These are phyloP conservation scores for Linderina pennispora DNA, from an alignment of 192 early-diverging fungal genomes.

Conservation along the genomic window DNA sequence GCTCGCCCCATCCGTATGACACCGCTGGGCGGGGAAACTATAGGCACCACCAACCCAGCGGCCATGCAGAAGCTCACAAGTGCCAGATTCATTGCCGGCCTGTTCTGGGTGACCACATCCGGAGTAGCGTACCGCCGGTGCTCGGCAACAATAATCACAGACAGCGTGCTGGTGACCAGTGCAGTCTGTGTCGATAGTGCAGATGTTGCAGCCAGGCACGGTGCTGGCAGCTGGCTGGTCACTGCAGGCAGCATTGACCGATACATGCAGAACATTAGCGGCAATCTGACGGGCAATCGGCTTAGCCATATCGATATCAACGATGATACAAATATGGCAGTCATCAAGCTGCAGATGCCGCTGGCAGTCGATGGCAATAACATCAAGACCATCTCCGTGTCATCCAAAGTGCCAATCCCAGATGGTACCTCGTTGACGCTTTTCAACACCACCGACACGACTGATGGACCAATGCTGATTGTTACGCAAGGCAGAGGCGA, in stretches of 20 bases:
- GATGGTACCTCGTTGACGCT: slow-evolving; percentile 11
- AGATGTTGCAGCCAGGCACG: slow-evolving; percentile 14
- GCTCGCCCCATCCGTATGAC: no score
- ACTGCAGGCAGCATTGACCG: slow-evolving; percentile 19
- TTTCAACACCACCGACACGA: no score
- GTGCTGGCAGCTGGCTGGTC: slow-evolving; percentile 27
- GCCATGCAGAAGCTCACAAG: slow-evolving; percentile 12
- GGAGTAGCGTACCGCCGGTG: slow-evolving; percentile 26
- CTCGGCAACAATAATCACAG: slow-evolving; percentile 30
- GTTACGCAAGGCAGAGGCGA: slow-evolving; percentile 13
- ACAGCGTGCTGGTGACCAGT: slow-evolving; percentile 34
- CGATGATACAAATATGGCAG: slow-evolving; percentile 27
- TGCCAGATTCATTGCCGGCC: slow-evolving; percentile 27
- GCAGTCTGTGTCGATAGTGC: slow-evolving; percentile 19
- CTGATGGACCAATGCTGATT: no score
- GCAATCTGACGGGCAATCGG: background rate
- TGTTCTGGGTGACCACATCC: slow-evolving; percentile 30
- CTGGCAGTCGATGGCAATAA: slow-evolving; percentile 10
- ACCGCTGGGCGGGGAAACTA: no score
- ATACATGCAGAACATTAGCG: slow-evolving; percentile 8
- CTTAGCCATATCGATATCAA: slow-evolving; percentile 20
- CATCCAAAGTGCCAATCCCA: no score
- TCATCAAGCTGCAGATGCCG: slow-evolving; percentile 15
- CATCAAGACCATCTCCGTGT: slow-evolving; percentile 16
- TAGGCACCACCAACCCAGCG: no score